These are phyloP conservation scores for Lithohypha guttulata DNA, from an alignment of 2,329 filamentous ascomycete genomes.

Conservation along the genomic window DNA sequence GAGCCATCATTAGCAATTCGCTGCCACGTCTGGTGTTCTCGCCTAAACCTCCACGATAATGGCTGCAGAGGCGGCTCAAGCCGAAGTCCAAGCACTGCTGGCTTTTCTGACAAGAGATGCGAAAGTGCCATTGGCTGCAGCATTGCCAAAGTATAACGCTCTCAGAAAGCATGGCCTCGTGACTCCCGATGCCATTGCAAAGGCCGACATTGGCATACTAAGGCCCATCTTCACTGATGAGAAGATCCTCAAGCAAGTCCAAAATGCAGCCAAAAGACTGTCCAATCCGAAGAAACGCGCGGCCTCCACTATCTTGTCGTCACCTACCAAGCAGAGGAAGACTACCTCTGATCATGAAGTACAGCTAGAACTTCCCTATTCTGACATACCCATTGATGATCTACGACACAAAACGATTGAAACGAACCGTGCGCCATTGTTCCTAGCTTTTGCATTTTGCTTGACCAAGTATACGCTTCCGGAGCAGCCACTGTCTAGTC, in stretches of 20 bases:
- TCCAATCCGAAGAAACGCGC: conserved; percentile 43
- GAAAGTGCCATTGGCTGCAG: conserved; percentile 44
- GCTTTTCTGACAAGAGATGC: conserved; percentile 49
- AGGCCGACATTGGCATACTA: conserved; percentile 35
- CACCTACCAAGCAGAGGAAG: background rate
- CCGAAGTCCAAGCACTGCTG: conserved; percentile 38
- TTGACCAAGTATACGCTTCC: conserved; percentile 73
- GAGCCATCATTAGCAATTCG: too few relatives aligned
- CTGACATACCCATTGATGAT: conserved; percentile 28
- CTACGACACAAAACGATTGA: conserved; percentile 50
- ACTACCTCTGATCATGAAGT: conserved; percentile 24
- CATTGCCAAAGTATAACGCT: conserved; percentile 45
- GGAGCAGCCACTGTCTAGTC: conserved; percentile 72
- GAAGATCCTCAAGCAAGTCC: conserved; percentile 46
- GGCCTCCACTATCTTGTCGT: conserved; percentile 26
- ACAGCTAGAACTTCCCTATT: conserved; percentile 26
- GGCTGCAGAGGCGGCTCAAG: conserved; percentile 16
- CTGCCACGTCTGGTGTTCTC: background rate
- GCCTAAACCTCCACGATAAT: background rate
- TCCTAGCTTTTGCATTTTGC: conserved; percentile 68
- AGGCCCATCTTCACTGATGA: conserved; percentile 39
- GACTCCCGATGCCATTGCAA: conserved; percentile 37
- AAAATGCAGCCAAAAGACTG: conserved; percentile 44
- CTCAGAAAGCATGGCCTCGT: conserved; percentile 40
- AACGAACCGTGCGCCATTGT: conserved; percentile 72